Percentiles rank a stretch among this genome's conserved stretches.
phyloP scores from a whole-genome alignment of 495 filamentous ascomycete species.

The Xylaria grammica region DNA sequence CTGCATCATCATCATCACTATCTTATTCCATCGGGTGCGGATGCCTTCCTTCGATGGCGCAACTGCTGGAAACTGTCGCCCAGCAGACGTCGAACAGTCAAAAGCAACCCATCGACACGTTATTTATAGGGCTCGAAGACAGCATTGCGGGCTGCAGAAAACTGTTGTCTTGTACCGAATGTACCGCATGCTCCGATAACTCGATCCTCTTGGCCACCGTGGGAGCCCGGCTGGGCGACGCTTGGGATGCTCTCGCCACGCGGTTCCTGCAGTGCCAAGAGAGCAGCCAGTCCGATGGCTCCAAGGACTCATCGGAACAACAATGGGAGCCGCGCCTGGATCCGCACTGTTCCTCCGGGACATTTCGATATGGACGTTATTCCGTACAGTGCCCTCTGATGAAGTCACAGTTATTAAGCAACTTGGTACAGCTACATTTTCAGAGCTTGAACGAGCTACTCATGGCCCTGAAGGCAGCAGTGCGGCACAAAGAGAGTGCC shows the following conservation, averaged over 20 bases:
- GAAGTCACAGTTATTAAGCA: neutral
- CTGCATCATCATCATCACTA: neutral
- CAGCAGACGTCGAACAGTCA: neutral
- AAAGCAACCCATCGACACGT: conserved; percentile 3
- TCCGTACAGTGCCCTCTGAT: neutral
- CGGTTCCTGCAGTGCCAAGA: neutral
- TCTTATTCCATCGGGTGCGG: neutral
- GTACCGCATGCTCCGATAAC: conserved; percentile 4
- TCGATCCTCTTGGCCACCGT: conserved; percentile 2
- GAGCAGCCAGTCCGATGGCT: neutral
- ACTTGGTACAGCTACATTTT: conserved; percentile 4
- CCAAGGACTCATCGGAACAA: neutral
- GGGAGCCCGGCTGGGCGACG: neutral
- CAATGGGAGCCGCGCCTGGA: neutral
- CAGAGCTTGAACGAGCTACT: neutral
- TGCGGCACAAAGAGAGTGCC: neutral
- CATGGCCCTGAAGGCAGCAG: neutral
- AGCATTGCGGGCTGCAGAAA: neutral
- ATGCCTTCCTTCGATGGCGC: neutral
- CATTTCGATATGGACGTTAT: conserved; percentile 4
- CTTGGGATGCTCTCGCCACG: neutral
- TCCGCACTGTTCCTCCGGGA: neutral
- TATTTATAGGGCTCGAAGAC: neutral
- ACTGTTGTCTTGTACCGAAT: neutral
- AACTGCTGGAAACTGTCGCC: neutral